A percentile compares a stretch with the other conserved stretches of the same genome.
Evolutionary conservation across 768 basidiomycete genomes (phyloP).

Genomic region (Amanita polypyramis): DNA sequence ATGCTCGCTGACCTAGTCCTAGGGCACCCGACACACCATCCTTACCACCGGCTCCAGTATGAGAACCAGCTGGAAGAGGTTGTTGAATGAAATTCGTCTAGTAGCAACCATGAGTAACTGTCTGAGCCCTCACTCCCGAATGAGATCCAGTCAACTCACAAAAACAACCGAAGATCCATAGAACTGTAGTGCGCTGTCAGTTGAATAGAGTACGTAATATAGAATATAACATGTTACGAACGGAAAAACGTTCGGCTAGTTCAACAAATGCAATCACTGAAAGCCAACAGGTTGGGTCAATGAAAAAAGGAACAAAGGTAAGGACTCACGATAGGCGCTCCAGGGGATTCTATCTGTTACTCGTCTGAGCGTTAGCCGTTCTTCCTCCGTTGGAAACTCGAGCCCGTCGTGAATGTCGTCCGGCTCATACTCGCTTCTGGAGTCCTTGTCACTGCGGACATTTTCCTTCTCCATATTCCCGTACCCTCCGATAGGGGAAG

Average conservation of each 20-base stretch:
- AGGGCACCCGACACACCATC: constrained; percentile 59
- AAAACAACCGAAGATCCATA: constrained; percentile 42
- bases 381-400: constrained; percentile 56
- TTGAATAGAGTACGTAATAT: not conserved
- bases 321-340: constrained; percentile 38
- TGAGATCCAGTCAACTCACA: constrained; percentile 17
- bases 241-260: constrained; percentile 67
- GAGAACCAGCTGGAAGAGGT: constrained; percentile 52
- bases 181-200: constrained; percentile 17
- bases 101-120: not conserved
- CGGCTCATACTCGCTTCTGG: not conserved
- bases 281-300: not conserved
- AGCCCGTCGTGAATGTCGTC: constrained; percentile 36
- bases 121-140: too few species aligned
- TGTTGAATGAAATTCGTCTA: constrained; percentile 73
- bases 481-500: too few species aligned
- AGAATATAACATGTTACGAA: constrained; percentile 16
- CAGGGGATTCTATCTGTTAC: constrained; percentile 51
- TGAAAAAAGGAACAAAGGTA: constrained; percentile 2
- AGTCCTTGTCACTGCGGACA: too few species aligned
- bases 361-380: constrained; percentile 44
- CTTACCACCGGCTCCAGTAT: constrained; percentile 48
- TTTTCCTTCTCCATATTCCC: too few species aligned
- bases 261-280: constrained; percentile 59
- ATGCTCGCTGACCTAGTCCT: constrained; percentile 54